Base-by-base conservation (phyloP, 2,329 filamentous ascomycete species). In the Colletotrichum tamarilloi region DNA sequence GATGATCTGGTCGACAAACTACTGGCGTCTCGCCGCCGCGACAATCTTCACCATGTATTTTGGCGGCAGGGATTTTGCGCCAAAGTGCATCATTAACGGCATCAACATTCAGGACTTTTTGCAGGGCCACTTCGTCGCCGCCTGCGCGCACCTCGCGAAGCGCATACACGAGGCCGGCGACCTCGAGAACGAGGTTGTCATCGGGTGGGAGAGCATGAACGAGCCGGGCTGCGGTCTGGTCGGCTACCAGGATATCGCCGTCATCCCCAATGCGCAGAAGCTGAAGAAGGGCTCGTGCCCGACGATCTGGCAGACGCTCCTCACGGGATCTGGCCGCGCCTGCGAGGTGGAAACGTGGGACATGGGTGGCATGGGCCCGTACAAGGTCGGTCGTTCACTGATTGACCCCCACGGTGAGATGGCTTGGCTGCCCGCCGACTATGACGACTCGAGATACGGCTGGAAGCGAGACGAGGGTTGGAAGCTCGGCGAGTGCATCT, bases 1-100 rank as follows among this genome's bases (percentile, higher is more conserved):
- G 85, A 99, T 99, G 97, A 96, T 98, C 71, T 99, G 97, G 97
- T 95, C 96, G 19, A 98, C 97, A 64, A 99, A 99, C 81, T 99
- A 99, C 82, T 93, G 91, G 74, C 91, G 97, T 28, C 87, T 98
- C 62, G 95, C 93, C 3, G 94, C 93, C 62, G 94, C 95, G 76
- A 95, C 95, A 58, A 95, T 98, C 77, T 98, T 98, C 81, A 98
- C 96, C 0, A 85, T 98, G 64, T 99, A 98, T 85, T 99, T 97
- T 81, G 95, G 89, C 9, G 97, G 97, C 46, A 91, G 88, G 75
- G 94, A 97, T 78, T 98, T 98, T 85, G 94, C 97, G 1, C 97
- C 97, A 4, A 98, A 98, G 79, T 98, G 96, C 77, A 93, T 98
- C 76, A 96, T 99, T 68, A 92, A 99, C 80, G 95, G 95, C 53